Base-by-base conservation (phyloP, 148 eudicot genomes). In the Chenopodium formosanum region DNA sequence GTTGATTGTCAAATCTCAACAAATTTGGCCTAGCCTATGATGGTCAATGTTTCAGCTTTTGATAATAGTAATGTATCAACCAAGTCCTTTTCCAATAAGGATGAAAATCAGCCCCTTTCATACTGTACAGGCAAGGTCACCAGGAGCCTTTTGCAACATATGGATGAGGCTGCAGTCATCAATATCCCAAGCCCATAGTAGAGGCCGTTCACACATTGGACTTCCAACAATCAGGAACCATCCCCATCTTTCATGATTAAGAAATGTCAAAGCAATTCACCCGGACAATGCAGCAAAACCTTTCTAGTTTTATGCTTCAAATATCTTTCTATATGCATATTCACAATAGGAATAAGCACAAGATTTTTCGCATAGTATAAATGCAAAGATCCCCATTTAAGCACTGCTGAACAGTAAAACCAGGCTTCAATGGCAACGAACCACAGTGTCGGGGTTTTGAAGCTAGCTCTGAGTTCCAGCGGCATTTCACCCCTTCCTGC, bases 181-280 rank as follows among this genome's bases (percentile, higher is more conserved):
- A 4, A 29, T 27, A 16, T n/a, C 70, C 70, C 14, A 2, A 67
- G 14, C 17, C 17, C 70, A 27, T 37, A 67, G 31, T 67, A 23
- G 16, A 67, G 70, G 70, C 29, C 22, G 22, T 22, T 56, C 62
- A 17, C 16, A 56, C 16, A 56, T 16, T 27, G 37, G 70, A 67
- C 37, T 67, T 67, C 70, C 62, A 56, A 67, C 70, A 67, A 67
- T 67, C 70, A 29, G 37, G 37, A 67, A 67, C 17, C 70, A 27
- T 9, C 70, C 29, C 70, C 17, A 4, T 67, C 34, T 67, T 67
- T 27, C 5, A 29, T 67, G 70, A 37, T 31, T 27, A 27, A 27
- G 7, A 67, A 67, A 27, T n/a, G 8, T 50, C 70, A 25, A 73
- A 56, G 76, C 27, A 73, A n/a, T 22, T 73, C 60, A 47, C 11